These are phyloP conservation scores for Trametes gibbosa DNA, from an alignment of 768 basidiomycete genomes.

Conservation along the genomic window DNA sequence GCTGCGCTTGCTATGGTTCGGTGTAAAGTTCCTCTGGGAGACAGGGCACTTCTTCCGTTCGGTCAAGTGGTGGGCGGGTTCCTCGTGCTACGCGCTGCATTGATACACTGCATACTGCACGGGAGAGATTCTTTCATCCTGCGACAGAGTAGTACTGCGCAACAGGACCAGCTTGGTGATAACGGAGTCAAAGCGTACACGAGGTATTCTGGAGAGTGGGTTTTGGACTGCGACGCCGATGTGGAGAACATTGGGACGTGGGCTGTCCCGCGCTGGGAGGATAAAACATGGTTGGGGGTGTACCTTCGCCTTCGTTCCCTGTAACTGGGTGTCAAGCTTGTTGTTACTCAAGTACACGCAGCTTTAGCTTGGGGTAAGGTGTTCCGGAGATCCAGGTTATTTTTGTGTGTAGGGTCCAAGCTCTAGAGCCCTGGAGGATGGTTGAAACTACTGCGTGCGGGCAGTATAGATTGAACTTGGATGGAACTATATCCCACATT, in stretches of 20 bases:
- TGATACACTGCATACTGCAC: not conserved
- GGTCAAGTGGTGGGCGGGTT: not conserved
- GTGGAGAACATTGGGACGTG: not conserved
- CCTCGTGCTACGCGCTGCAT: not conserved
- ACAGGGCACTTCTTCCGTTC: not conserved
- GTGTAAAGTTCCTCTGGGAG: not conserved
- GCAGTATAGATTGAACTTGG: too few species aligned
- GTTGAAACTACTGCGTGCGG: too few species aligned
- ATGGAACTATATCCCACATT: too few species aligned
- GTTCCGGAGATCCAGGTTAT: not conserved
- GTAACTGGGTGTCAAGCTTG: too few species aligned
- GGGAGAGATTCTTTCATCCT: not conserved
- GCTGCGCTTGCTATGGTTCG: not conserved
- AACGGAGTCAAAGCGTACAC: not conserved
- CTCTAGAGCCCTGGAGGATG: too few species aligned
- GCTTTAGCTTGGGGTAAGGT: too few species aligned
- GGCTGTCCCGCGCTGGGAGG: too few species aligned
- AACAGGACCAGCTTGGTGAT: not conserved
- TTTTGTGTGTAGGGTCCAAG: too few species aligned
- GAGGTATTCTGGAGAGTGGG: not conserved
- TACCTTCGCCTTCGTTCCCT: too few species aligned
- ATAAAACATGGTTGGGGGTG: too few species aligned
- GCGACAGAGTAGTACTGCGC: not conserved
- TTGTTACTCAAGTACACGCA: too few species aligned
- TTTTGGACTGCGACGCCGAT: conserved; percentile 3